Evolutionary conservation across 2,329 filamentous ascomycete species (phyloP).

Genomic region (Diaporthe velutina): DNA sequence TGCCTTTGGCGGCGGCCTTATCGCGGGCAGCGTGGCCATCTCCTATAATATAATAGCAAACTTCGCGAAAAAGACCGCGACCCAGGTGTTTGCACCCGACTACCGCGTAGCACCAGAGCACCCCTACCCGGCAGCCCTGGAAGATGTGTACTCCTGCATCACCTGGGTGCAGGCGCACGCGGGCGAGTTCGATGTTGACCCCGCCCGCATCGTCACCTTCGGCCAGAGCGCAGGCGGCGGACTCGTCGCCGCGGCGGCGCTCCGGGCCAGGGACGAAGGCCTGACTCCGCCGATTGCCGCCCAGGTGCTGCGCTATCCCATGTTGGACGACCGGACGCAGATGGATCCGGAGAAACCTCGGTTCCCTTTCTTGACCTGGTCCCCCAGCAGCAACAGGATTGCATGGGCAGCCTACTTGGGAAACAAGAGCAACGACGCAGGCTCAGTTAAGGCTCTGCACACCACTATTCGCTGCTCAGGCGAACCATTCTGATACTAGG

Average conservation of each 20-base stretch:
- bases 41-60: conserved; percentile 39
- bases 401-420: neutral
- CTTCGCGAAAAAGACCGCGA: conserved; percentile 38
- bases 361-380: conserved; percentile 11
- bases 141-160: conserved; percentile 53
- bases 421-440: neutral
- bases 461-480: neutral
- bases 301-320: conserved; percentile 52
- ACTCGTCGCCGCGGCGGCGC: conserved; percentile 46
- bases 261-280: conserved; percentile 55
- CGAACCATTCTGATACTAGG: neutral
- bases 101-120: conserved; percentile 65
- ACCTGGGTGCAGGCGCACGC: conserved; percentile 51
- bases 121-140: conserved; percentile 57
- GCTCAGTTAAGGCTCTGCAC: neutral
- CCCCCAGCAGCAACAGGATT: conserved; percentile 9
- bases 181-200: conserved; percentile 43
- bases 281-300: conserved; percentile 49
- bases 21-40: conserved; percentile 42
- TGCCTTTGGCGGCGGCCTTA: conserved; percentile 47
- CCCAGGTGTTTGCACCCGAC: conserved; percentile 53
- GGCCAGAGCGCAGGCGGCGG: conserved; percentile 47
- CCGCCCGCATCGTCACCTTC: conserved; percentile 43
- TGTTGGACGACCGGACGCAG: conserved; percentile 52
- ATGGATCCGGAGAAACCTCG: neutral